Evolutionary conservation across 345 rosid species (phyloP), one percentile per base, ranked within the genome.

Genomic region (Salix arbutifolia): DNA sequence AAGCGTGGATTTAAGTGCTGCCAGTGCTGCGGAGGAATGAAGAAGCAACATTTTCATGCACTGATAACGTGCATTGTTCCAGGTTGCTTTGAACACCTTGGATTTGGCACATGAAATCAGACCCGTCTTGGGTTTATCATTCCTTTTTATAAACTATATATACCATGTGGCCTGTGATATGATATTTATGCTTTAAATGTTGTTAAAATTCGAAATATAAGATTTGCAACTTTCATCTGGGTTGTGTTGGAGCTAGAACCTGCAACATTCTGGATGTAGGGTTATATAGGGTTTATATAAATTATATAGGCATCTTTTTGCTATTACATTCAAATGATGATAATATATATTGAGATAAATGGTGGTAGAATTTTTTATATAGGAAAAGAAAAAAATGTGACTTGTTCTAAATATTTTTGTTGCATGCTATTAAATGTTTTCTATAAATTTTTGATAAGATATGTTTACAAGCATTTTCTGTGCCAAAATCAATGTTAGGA

Each of bases 21-120:
- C 98, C 64, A 91, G 96, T 83, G 92, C 92, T 52, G 98, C 99
- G 1, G 97, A 91, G 74, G 97, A 93, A 73, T 91, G 85, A 93
- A 73, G 78, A 78, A 75, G 44, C 70, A 67, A 58, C 42, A 26
- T 18, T 62, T 65, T 4, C 37, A 28, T 60, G 35, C 8, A 62
- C 12, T 8, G 65, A 16, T 50, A 21, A 14, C 50, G 52, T 5
- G 25, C 30, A 26, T 6, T 37, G 37, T 58, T 38, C 67, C 2
- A 30, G 21, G 76, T 21, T 48, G 26, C 46, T 7, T 17, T 13
- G 37, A 71, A 7, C 65, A 37, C 62, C 23, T 40, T 73, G 33
- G 35, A 30, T 76, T 19, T 60, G 28, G 50, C 28, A 64, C 26
- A 64, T 17, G 33, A 50, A 21, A 40, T 8, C 11, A 18, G 35